These are phyloP conservation scores for Edaphochlamys debaryana DNA, from an alignment of 139 green algal species.

Conservation along the genomic window DNA sequence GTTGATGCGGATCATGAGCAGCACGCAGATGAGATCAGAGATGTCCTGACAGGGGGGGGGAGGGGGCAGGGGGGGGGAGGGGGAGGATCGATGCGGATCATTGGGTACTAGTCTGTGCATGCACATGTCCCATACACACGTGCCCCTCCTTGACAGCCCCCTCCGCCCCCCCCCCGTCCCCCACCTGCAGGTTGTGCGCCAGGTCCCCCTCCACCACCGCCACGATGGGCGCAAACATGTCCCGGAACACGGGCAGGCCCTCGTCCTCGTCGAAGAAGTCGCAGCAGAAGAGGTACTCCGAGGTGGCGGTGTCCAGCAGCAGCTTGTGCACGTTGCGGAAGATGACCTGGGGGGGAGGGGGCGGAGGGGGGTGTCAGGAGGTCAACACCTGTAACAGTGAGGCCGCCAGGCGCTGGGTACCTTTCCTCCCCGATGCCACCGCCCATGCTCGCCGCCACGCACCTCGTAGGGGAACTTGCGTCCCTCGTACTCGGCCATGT, in stretches of 20 bases:
- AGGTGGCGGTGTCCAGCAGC: slow-evolving; percentile 93
- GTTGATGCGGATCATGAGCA: slow-evolving; percentile 97
- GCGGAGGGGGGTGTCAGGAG: neutral
- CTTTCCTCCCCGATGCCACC: too few relatives aligned
- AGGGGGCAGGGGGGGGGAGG: neutral
- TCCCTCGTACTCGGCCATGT: slow-evolving; percentile 81
- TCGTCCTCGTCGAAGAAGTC: slow-evolving; percentile 92
- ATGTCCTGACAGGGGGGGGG: slow-evolving; percentile 49
- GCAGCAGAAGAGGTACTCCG: slow-evolving; percentile 94
- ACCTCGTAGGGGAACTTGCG: slow-evolving; percentile 87
- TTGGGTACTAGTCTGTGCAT: too few relatives aligned
- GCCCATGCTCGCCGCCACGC: too few relatives aligned
- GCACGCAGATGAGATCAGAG: slow-evolving; percentile 85
- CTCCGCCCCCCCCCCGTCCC: neutral
- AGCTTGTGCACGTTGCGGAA: slow-evolving; percentile 95
- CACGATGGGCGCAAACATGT: slow-evolving; percentile 79
- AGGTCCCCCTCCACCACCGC: slow-evolving; percentile 82
- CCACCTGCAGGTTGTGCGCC: slow-evolving; percentile 62
- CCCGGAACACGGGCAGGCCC: slow-evolving; percentile 69
- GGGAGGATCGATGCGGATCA: too few relatives aligned
- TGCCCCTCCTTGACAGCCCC: neutral
- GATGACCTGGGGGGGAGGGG: slow-evolving; percentile 66
- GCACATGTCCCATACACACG: too few relatives aligned
- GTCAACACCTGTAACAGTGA: too few relatives aligned
- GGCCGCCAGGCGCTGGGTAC: too few relatives aligned